Percentiles rank a stretch among this genome's conserved stretches.
Conservation (phyloP, 371 early-diverging fungal genomes). For the Rhizomucor miehei region DNA sequence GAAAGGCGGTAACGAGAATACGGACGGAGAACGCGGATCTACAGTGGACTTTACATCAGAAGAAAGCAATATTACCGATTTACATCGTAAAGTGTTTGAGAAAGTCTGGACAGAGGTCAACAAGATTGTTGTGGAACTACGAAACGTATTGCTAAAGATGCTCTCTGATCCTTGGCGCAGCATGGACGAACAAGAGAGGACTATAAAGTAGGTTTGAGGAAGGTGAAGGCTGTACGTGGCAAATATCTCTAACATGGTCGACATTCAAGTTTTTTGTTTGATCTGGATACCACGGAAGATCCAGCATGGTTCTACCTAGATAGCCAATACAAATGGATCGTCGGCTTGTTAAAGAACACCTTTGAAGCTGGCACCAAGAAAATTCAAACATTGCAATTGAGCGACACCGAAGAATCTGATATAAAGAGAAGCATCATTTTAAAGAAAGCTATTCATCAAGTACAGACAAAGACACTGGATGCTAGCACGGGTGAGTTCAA, state of each 20-base stretch:
- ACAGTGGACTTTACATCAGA: conserved; percentile 13
- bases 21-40: conserved; percentile 19
- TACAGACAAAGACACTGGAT: conserved; percentile 23
- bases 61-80: conserved; percentile 44
- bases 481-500: conserved; percentile 25
- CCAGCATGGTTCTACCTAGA: conserved; percentile 92
- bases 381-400: conserved; percentile 16
- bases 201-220: conserved; percentile 65
- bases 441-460: conserved; percentile 34
- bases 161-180: conserved; percentile 77
- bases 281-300: conserved; percentile 79
- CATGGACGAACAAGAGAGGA: conserved; percentile 88
- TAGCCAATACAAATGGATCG: conserved; percentile 86
- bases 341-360: conserved; percentile 66
- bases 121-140: conserved; percentile 71
- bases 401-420: conserved; percentile 30
- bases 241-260: neutral
- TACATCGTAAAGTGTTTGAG: conserved; percentile 85
- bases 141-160: conserved; percentile 69
- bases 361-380: conserved; percentile 57
- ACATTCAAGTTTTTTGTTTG: conserved; percentile 64
- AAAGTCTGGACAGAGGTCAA: conserved; percentile 93
- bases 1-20: conserved; percentile 13
- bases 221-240: neutral
- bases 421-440: conserved; percentile 30